Conservation (phyloP, 2,329 filamentous ascomycete species). For the Pseudonectria buxi region DNA sequence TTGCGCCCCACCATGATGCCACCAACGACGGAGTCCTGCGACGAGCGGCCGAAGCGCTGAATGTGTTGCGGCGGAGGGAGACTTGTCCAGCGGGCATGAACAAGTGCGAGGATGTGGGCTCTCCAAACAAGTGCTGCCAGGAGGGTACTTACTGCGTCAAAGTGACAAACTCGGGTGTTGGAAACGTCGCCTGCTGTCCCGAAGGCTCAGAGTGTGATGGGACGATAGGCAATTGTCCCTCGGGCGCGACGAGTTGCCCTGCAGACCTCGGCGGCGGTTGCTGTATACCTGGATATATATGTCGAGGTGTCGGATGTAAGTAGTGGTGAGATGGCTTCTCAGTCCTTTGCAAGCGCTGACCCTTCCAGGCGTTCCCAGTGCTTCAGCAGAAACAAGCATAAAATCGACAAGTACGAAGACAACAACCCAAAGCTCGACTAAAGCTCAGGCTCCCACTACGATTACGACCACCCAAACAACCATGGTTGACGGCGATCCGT, state of each 20-base stretch:
- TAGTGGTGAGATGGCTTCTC: slow-evolving; percentile 12
- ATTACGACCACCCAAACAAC: slow-evolving; percentile 35
- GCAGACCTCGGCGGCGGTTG: slow-evolving; percentile 64
- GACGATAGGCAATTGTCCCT: slow-evolving; percentile 53
- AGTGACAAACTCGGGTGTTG: slow-evolving; percentile 55
- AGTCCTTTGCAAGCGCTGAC: slow-evolving; percentile 1
- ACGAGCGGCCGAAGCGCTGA: slow-evolving; percentile 40
- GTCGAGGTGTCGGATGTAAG: slow-evolving; percentile 64
- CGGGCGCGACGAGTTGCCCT: slow-evolving; percentile 58
- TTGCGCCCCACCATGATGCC: slow-evolving; percentile 39
- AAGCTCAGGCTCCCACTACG: slow-evolving; percentile 18
- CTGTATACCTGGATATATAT: slow-evolving; percentile 66
- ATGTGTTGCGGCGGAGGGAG: slow-evolving; percentile 47
- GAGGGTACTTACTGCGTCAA: slow-evolving; percentile 58
- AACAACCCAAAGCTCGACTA: slow-evolving; percentile 11
- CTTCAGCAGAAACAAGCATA: slow-evolving; percentile 21
- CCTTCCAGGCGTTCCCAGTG: slow-evolving; percentile 26
- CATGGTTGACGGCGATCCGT: slow-evolving; percentile 28
- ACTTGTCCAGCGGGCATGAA: slow-evolving; percentile 64
- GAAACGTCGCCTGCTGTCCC: slow-evolving; percentile 70
- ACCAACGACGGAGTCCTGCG: slow-evolving; percentile 27
- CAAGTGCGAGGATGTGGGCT: slow-evolving; percentile 56
- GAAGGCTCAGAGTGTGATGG: slow-evolving; percentile 57
- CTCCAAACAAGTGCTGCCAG: slow-evolving; percentile 66
- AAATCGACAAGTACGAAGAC: slow-evolving; percentile 9